phyloP scores from a whole-genome alignment of 305 asterid genomes.

The Galium porrigens region DNA sequence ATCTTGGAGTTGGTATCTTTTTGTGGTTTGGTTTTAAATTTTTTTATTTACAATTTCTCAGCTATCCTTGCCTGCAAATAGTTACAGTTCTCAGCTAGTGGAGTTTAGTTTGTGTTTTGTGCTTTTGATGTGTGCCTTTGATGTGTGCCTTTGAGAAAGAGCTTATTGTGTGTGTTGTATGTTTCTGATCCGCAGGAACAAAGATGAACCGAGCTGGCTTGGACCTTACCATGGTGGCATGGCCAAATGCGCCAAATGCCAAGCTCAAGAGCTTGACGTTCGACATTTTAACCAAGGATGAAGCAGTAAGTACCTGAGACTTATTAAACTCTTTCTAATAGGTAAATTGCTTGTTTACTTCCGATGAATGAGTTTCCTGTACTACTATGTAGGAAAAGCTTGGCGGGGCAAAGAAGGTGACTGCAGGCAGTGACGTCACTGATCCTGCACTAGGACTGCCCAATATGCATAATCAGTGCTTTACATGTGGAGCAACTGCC shows the following conservation, averaged over 20 bases:
- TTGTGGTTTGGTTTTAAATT: background rate
- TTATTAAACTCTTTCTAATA: background rate
- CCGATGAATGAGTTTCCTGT: conserved; percentile 8
- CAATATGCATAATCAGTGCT: conserved; percentile 39
- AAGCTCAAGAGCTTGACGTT: conserved; percentile 13
- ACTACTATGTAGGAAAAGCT: conserved; percentile 37
- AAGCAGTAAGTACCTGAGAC: conserved; percentile 15
- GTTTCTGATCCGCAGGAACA: background rate
- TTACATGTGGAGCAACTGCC: conserved; percentile 61
- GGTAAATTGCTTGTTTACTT: background rate
- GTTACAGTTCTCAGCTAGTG: no score
- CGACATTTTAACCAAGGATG: conserved; percentile 13
- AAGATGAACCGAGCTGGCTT: conserved; percentile 8
- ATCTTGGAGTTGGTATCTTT: background rate
- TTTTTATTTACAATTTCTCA: background rate
- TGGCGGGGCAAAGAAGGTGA: conserved; percentile 40
- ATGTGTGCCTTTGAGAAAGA: background rate
- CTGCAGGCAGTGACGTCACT: conserved; percentile 53
- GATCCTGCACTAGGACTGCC: conserved; percentile 81
- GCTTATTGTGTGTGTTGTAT: background rate
- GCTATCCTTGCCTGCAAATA: background rate
- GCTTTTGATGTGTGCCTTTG: background rate
- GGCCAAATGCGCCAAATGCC: background rate
- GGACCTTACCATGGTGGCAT: conserved; percentile 4
- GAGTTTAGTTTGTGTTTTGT: background rate